phyloP scores from a whole-genome alignment of 805 yeast genomes.

The Ogataea wickerhamii region DNA sequence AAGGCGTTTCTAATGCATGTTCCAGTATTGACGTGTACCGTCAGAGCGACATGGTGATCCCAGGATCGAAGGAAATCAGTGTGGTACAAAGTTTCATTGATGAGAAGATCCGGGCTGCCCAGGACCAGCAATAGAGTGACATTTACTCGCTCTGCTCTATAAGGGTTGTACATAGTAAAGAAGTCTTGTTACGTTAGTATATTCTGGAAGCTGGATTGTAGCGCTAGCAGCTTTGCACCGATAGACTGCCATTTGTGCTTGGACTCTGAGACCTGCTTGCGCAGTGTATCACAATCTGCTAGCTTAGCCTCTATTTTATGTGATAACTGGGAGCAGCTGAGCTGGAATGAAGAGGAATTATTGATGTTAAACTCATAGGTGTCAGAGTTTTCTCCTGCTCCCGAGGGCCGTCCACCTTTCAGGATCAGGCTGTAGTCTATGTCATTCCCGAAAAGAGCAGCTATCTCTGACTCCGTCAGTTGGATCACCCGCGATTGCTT shows the following conservation, averaged over 20 bases:
- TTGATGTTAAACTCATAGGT: constrained; percentile 24
- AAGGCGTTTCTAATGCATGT: constrained; percentile 34
- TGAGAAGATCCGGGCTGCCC: constrained; percentile 28
- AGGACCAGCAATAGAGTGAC: constrained; percentile 12
- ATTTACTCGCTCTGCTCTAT: too few species aligned
- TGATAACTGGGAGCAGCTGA: constrained; percentile 20
- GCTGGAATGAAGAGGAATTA: constrained; percentile 17
- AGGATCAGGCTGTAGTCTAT: constrained; percentile 21
- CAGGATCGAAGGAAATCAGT: constrained; percentile 33
- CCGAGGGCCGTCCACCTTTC: constrained; percentile 21
- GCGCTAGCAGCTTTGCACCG: constrained; percentile 14
- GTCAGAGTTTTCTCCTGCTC: constrained; percentile 13
- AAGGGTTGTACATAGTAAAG: not conserved
- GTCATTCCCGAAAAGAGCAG: constrained; percentile 27
- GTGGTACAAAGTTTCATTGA: constrained; percentile 35
- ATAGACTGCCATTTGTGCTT: constrained; percentile 26
- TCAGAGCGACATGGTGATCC: constrained; percentile 29
- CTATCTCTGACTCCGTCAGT: constrained; percentile 22
- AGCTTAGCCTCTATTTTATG: constrained; percentile 23
- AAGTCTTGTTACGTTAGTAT: constrained; percentile 6
- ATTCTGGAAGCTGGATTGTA: constrained; percentile 9
- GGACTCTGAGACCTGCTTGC: constrained; percentile 15
- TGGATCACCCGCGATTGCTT: constrained; percentile 20
- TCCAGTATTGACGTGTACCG: constrained; percentile 35
- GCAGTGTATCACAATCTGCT: constrained; percentile 23